phyloP scores from a whole-genome alignment of 164 flowering plant genomes.

The Chloranthus sessilifolius region DNA sequence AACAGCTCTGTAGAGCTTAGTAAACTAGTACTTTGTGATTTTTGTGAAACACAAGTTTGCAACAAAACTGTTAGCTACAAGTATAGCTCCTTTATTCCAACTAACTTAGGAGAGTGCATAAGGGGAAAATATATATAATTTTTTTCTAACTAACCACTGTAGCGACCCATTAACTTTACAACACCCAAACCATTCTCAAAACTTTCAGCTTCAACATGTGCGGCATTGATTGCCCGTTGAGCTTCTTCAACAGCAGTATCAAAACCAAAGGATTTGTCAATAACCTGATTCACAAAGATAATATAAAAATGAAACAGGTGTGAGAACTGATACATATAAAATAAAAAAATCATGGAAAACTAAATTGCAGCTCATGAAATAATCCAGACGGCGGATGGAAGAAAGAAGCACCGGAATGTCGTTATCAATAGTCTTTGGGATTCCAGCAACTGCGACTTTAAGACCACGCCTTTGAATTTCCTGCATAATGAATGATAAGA shows the following conservation, averaged over 20 bases:
- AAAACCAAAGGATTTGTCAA: constrained; percentile 93
- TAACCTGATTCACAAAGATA: constrained; percentile 44
- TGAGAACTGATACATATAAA: background rate
- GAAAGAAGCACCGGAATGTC: constrained; percentile 70
- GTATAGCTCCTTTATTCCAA: no score
- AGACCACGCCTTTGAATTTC: constrained; percentile 85
- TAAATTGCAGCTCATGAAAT: no score
- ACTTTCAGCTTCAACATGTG: constrained; percentile 92
- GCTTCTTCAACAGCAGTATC: constrained; percentile 99
- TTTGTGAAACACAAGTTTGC: no score
- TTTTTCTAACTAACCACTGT: constrained; percentile 70
- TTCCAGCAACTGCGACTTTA: constrained; percentile 82
- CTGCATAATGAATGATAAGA: constrained; percentile 29
- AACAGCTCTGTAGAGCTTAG: no score
- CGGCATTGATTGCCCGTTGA: constrained; percentile 95
- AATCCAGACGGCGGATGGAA: background rate
- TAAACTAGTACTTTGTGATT: no score
- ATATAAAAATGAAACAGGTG: background rate
- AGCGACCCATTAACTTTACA: constrained; percentile 94
- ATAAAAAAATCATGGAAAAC: no score
- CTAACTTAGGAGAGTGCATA: no score
- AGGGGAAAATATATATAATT: no score
- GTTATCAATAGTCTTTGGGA: constrained; percentile 96
- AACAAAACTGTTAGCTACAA: no score
- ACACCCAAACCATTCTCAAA: constrained; percentile 84